These are phyloP conservation scores for Penicillium sp. DNA, from an alignment of 2,329 filamentous ascomycete genomes.

Conservation along the genomic window DNA sequence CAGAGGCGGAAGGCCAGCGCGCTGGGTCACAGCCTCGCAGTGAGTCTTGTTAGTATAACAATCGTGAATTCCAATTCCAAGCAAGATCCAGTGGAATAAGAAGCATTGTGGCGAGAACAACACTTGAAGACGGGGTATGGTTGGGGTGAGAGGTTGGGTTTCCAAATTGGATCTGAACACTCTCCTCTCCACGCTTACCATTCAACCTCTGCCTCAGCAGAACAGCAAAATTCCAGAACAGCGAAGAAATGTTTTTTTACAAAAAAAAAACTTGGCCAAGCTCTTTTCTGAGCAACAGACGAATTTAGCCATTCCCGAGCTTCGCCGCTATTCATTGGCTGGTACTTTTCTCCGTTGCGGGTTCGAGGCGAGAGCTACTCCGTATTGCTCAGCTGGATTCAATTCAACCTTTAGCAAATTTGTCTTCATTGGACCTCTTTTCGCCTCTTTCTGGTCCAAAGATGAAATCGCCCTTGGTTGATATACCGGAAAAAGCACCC, in stretches of 20 bases:
- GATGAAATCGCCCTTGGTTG: too few relatives aligned
- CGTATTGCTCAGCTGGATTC: not conserved
- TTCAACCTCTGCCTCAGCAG: not conserved
- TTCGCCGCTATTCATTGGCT: conserved; percentile 10
- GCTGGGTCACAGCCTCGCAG: not conserved
- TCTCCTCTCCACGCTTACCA: too few relatives aligned
- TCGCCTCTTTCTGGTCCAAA: too few relatives aligned
- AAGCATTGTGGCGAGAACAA: too few relatives aligned
- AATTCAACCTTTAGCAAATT: too few relatives aligned
- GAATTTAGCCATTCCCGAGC: too few relatives aligned
- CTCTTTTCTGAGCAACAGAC: too few relatives aligned
- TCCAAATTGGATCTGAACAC: not conserved
- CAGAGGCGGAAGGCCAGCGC: not conserved
- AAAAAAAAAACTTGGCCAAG: not conserved
- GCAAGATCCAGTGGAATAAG: too few relatives aligned
- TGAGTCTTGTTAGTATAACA: not conserved
- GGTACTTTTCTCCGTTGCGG: conserved; percentile 13
- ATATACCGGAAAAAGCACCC: too few relatives aligned
- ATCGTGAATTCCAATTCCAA: too few relatives aligned
- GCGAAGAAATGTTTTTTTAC: not conserved
- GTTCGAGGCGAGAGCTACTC: not conserved
- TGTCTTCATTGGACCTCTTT: too few relatives aligned
- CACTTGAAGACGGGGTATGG: too few relatives aligned
- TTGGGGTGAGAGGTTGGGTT: not conserved
- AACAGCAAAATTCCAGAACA: not conserved